phyloP scores from a whole-genome alignment of 768 basidiomycete genomes.

The Phlegmacium glaucopus region DNA sequence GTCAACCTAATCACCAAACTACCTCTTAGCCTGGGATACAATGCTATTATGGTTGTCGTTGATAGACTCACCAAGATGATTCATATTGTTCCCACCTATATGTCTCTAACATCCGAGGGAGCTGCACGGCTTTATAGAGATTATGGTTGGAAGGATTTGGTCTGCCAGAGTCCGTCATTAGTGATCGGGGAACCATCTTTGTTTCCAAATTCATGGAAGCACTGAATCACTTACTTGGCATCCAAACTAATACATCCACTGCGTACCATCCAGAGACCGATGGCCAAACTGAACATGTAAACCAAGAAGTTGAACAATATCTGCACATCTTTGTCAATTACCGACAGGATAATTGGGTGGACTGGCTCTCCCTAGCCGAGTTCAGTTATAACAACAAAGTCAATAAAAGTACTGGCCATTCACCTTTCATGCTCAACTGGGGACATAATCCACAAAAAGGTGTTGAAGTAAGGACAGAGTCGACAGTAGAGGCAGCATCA shows the following conservation, averaged over 20 bases:
- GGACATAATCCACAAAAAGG: neutral
- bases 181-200: conserved; percentile 16
- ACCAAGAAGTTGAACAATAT: conserved; percentile 19
- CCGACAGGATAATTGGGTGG: conserved; percentile 12
- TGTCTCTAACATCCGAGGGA: neutral
- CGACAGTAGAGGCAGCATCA: neutral
- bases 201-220: conserved; percentile 13
- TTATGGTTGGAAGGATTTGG: too few species aligned
- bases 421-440: conserved; percentile 10
- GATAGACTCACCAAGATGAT: conserved; percentile 6
- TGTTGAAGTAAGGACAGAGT: neutral
- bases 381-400: conserved; percentile 17
- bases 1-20: conserved; percentile 3
- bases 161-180: too few species aligned
- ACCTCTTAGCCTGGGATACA: conserved; percentile 1
- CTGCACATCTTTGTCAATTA: conserved; percentile 14
- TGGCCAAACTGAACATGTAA: conserved; percentile 16
- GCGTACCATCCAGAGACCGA: conserved; percentile 16
- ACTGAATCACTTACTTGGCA: conserved; percentile 8
- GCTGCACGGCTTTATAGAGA: too few species aligned
- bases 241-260: conserved; percentile 3
- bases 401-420: conserved; percentile 1
- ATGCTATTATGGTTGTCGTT: conserved; percentile 6
- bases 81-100: neutral
- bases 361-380: conserved; percentile 11